Conservation (phyloP, 129 eudicot genomes). For the Ambrosia artemisiifolia region DNA sequence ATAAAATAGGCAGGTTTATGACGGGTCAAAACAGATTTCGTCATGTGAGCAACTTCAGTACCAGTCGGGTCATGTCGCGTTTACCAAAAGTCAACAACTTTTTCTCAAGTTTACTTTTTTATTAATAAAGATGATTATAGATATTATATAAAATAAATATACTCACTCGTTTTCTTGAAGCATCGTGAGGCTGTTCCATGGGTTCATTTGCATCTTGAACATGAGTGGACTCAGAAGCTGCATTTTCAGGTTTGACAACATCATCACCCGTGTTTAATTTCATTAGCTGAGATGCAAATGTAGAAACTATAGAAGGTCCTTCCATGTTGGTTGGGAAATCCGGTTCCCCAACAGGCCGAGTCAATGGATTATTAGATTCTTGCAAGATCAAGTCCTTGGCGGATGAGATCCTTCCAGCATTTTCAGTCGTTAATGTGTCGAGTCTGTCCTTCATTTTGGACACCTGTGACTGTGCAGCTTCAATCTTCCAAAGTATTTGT, state of each 20-base stretch:
- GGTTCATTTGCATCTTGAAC: conserved; percentile 40
- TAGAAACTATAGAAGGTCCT: conserved; percentile 31
- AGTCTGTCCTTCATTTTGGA: conserved; percentile 42
- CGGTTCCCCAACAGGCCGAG: conserved; percentile 29
- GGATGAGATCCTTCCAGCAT: conserved; percentile 38
- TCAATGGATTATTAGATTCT: conserved; percentile 28
- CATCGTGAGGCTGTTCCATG: conserved; percentile 26
- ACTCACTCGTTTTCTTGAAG: conserved; percentile 45
- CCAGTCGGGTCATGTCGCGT: neutral
- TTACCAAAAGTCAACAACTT: neutral
- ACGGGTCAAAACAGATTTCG: neutral
- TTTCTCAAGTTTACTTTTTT: neutral
- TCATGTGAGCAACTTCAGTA: neutral
- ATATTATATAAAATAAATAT: neutral
- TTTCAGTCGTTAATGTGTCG: conserved; percentile 37
- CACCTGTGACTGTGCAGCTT: conserved; percentile 44
- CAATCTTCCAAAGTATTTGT: conserved; percentile 53
- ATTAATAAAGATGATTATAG: neutral
- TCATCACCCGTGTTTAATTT: conserved; percentile 32
- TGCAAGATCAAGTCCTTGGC: conserved; percentile 31
- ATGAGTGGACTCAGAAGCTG: conserved; percentile 29
- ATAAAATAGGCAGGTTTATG: neutral
- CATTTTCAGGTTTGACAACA: conserved; percentile 38
- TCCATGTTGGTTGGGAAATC: conserved; percentile 36
- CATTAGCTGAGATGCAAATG: conserved; percentile 49